These are phyloP conservation scores for Beta vulgaris DNA, from an alignment of 148 eudicot genomes.

Conservation along the genomic window DNA sequence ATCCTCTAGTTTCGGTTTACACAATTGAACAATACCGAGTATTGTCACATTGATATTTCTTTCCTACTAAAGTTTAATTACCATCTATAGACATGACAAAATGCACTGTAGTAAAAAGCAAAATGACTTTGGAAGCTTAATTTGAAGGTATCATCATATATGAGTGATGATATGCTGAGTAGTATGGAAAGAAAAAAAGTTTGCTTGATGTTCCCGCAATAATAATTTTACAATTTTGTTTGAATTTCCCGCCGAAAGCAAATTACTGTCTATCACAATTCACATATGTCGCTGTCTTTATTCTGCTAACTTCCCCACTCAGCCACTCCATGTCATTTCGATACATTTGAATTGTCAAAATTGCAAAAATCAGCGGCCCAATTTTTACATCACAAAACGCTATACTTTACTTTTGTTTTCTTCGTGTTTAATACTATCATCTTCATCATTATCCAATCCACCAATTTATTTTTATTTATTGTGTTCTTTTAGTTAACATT, in stretches of 20 bases:
- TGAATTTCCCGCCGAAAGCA: conserved; percentile 39
- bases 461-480: too few relatives aligned
- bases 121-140: conserved; percentile 1
- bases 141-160: neutral
- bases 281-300: conserved; percentile 6
- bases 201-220: conserved; percentile 31
- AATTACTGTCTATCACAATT: neutral
- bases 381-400: neutral
- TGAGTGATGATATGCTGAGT: neutral
- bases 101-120: neutral
- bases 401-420: neutral
- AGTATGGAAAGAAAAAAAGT: neutral
- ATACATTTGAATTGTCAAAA: conserved; percentile 20
- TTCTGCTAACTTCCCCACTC: neutral
- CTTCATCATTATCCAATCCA: neutral
- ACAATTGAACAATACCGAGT: too few relatives aligned
- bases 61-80: too few relatives aligned
- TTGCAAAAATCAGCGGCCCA: neutral
- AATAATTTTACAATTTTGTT: neutral
- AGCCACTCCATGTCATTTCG: conserved; percentile 12
- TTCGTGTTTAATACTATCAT: neutral
- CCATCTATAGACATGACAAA: neutral
- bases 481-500: too few relatives aligned
- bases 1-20: too few relatives aligned
- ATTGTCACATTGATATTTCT: too few relatives aligned